Percentiles rank a stretch among this genome's conserved stretches.
Conservation (phyloP, 2,329 filamentous ascomycete species). For the Fusarium sp. region DNA sequence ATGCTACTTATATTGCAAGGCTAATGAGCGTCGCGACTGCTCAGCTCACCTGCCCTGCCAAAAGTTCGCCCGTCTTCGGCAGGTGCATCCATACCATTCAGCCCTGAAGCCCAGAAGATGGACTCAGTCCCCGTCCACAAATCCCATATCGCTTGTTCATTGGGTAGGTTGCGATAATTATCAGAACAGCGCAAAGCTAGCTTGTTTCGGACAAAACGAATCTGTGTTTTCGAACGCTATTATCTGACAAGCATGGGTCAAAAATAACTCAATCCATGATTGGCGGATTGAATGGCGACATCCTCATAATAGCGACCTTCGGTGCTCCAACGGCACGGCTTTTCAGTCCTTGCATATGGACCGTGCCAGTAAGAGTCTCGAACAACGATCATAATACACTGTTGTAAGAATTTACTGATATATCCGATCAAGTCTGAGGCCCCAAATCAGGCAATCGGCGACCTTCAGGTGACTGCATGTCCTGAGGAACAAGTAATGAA, state of each 20-base stretch:
- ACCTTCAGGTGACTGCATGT: too few species aligned
- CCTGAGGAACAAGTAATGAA: background rate
- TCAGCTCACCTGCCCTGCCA: background rate
- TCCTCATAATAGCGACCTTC: background rate
- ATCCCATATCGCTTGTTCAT: background rate
- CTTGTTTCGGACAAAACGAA: background rate
- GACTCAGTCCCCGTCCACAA: background rate
- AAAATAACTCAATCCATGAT: background rate
- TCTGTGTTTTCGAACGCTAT: background rate
- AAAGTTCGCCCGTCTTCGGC: background rate
- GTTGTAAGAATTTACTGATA: background rate
- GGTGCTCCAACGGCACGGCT: background rate
- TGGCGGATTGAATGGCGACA: background rate
- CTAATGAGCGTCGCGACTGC: background rate
- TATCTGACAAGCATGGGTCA: conserved; percentile 3
- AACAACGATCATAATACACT: too few species aligned
- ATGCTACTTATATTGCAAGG: background rate
- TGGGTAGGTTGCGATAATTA: background rate
- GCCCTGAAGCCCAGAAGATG: background rate
- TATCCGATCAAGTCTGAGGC: fast-evolving
- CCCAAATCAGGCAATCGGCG: too few species aligned
- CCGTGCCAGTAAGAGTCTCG: background rate
- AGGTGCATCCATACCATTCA: background rate
- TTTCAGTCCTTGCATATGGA: background rate
- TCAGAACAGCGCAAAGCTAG: conserved; percentile 11